A percentile compares a stretch with the other conserved stretches of the same genome.
Conservation (phyloP, 495 filamentous ascomycete genomes). For the Cudoniella acicularis region DNA sequence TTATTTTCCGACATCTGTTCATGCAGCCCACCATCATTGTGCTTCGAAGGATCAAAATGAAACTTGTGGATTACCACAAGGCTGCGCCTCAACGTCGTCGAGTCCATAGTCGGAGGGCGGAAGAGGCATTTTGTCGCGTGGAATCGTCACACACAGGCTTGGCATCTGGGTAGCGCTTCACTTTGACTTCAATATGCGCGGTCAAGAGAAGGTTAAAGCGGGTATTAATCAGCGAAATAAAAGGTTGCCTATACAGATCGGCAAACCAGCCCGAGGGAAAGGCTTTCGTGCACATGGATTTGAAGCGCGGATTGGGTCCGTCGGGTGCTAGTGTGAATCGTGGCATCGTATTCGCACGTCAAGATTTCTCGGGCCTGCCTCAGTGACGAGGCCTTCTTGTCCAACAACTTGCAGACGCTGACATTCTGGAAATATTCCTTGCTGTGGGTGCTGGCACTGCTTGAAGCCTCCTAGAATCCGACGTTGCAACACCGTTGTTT, state of each 20-base stretch:
- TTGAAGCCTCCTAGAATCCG: background rate
- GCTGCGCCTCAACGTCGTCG: background rate
- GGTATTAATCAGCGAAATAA: no score
- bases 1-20: background rate
- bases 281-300: background rate
- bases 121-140: no score
- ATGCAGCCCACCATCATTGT: background rate
- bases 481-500: background rate
- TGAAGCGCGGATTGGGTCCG: background rate
- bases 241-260: no score
- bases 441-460: no score
- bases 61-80: background rate
- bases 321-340: background rate
- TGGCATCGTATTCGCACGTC: background rate
- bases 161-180: background rate
- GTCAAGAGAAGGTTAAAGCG: no score
- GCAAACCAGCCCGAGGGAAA: no score
- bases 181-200: background rate
- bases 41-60: background rate
- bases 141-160: background rate
- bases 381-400: background rate
- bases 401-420: background rate
- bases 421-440: no score
- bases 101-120: background rate
- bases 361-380: background rate